Evolutionary conservation across 2,329 filamentous ascomycete genomes (phyloP), one percentile per base, ranked within the genome.

Genomic region (Neospermospora avenae): DNA sequence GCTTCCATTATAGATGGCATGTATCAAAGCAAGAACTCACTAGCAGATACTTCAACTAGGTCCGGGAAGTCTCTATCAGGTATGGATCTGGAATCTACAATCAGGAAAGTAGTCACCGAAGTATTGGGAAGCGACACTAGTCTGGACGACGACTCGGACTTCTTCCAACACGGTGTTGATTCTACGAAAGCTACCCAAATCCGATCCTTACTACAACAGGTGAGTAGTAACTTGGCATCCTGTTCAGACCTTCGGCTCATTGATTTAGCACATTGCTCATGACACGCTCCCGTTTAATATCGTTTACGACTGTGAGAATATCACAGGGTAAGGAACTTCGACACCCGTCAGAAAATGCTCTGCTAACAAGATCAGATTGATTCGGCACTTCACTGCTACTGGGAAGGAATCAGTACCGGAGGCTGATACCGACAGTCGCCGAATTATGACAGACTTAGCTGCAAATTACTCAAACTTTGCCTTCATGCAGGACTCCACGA

Each of bases 151-250:
- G 57, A 65, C 18, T 45, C 54, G 2, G 83, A 87, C 65, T 70
- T 88, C 1, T 87, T 84, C 63, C 75, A 77, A 0, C 80, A 80
- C 63, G 84, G 84, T 0, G 78, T 88, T 0, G 84, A 88, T 68
- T 88, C 85, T 31, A 39, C 53, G 11, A 67, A 58, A 25, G 63
- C 61, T 25, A 65, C 63, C 22, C 62, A 64, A 46, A 69, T 69
- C 20, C 55, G 64, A 45, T 57, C 56, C 5, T 18, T 20, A n/a
- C 31, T 67, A 5, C 55, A 67, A 57, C 52, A 55, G 45, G 63
- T 63, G 55, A 31, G 37, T 56, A 13, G 16, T 28, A 34, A 4
- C 35, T 39, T 37, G 11, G 28, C n/a, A 13, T n/a, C 8, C 16
- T 7, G 24, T 16, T 16, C 11, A 1, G 1, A 25, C 6, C 5